Evolutionary conservation across 768 basidiomycete species (phyloP), one percentile per base, ranked within the genome.

Genomic region (Dacryopinax primogenitus): DNA sequence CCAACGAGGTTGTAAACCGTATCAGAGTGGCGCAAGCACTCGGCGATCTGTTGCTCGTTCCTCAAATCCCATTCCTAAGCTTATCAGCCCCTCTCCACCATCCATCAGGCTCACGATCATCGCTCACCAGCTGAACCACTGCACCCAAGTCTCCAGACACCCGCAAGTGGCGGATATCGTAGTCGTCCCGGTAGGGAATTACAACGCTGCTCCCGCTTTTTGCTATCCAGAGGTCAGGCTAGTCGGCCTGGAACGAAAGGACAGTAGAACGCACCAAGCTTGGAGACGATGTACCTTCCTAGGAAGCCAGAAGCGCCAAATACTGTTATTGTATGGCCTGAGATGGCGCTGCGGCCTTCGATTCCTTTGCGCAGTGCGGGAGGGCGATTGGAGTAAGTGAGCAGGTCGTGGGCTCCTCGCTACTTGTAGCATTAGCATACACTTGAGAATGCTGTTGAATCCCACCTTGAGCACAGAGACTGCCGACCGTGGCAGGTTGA

Each of bases 41-140:
- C 95, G 37, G 84, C 90, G 70, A 94, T 96, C 72, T 94, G 92
- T 62, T 85, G 82, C 71, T 92, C 88, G 72, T 90, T 87, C 65
- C 92, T 83, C 61, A 95, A 81, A 73, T 97, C 92, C 92, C 92
- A 97, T 83, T 97, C 95, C 94, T 97, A 68, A n/a, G n/a, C n/a
- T n/a, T n/a, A n/a, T n/a, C 33, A 47, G 28, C 16, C 32, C 45
- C 26, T 21, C 1, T 51, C 18, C 36, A 36, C 21, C 23, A 12
- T 35, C 36, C 7, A 61, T 39, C 3, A 30, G 36, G 45, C n/a
- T 32, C 44, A 44, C 34, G 62, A 68, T 30, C 66, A 23, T 44
- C 63, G 74, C 78, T 72, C 72, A 95, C 94, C 88, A 98, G 84
- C 70, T 90, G 85, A 65, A 97, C 89, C 68, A 99, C 88, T 78